These are phyloP conservation scores for Exophiala spinifera DNA, from an alignment of 2,329 filamentous ascomycete genomes.

Conservation along the genomic window DNA sequence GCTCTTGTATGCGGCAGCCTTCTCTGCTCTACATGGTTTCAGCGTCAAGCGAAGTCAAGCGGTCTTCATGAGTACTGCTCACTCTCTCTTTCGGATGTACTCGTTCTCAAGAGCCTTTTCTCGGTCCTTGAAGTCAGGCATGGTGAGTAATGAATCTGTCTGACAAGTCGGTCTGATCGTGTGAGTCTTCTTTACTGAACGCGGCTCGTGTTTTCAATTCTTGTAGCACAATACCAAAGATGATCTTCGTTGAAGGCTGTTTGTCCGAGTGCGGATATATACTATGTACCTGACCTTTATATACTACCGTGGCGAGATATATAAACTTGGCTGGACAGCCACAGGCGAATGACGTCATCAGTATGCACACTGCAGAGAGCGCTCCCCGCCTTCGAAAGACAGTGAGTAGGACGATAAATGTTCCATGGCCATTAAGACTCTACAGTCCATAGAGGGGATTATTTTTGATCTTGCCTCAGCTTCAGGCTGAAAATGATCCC, in stretches of 20 bases:
- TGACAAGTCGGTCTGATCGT: not conserved
- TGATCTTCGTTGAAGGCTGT: no score
- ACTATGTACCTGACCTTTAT: no score
- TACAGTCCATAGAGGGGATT: no score
- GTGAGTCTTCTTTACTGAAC: not conserved
- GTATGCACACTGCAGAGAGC: not conserved
- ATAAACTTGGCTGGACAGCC: not conserved
- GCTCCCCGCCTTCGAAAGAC: no score
- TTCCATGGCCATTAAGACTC: no score
- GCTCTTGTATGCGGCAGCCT: not conserved
- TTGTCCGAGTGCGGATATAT: no score
- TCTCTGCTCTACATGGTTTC: not conserved
- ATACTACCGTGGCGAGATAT: no score
- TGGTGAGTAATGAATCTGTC: not conserved
- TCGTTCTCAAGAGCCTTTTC: not conserved
- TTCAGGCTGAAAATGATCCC: no score
- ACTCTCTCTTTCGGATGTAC: constrained; percentile 2
- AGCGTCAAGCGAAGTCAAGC: not conserved
- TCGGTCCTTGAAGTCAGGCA: constrained; percentile 1
- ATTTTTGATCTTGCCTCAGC: no score
- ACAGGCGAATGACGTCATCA: not conserved
- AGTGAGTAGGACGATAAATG: no score
- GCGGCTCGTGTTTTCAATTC: no score
- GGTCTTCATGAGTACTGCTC: not conserved
- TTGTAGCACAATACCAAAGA: no score